These are phyloP conservation scores for Cyberlindnera veronae DNA, from an alignment of 805 yeast species.

Conservation along the genomic window DNA sequence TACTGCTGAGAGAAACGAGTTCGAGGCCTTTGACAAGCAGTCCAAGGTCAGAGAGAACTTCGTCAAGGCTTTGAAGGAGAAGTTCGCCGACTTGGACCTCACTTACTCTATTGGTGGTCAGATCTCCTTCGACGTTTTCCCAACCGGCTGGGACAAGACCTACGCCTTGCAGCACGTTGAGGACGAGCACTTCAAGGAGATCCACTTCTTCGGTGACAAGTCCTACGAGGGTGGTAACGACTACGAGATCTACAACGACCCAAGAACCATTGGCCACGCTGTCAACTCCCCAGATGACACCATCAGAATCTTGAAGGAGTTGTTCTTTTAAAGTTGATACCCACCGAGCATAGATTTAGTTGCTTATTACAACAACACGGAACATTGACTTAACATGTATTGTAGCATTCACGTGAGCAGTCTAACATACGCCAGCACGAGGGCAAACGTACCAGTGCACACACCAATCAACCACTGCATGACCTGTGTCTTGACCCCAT, in stretches of 20 bases:
- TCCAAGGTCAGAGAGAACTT: conserved; percentile 79
- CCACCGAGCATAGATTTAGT: not conserved
- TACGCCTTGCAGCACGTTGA: conserved; percentile 93
- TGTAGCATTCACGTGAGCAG: conserved; percentile 56
- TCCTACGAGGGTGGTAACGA: conserved; percentile 97
- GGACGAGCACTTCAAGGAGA: conserved; percentile 75
- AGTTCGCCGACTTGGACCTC: conserved; percentile 78
- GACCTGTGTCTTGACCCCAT: conserved; percentile 92
- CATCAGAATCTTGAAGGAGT: conserved; percentile 74
- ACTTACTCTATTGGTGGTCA: conserved; percentile 99
- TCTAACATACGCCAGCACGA: conserved; percentile 87
- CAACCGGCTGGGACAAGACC: conserved; percentile 99
- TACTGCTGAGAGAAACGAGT: conserved; percentile 89
- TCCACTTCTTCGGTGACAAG: conserved; percentile 99
- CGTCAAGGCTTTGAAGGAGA: conserved; percentile 79
- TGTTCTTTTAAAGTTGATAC: conserved; percentile 41
- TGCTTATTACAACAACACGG: too few relatives aligned
- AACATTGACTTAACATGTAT: too few relatives aligned
- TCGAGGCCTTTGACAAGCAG: conserved; percentile 76
- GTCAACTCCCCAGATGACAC: conserved; percentile 91
- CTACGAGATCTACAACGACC: conserved; percentile 90
- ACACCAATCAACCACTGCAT: conserved; percentile 99
- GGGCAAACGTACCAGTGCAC: conserved; percentile 95
- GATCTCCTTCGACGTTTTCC: conserved; percentile 98
- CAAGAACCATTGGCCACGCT: conserved; percentile 94